Conservation (phyloP, 805 yeast genomes). For the Torulaspora microellipsoides region DNA sequence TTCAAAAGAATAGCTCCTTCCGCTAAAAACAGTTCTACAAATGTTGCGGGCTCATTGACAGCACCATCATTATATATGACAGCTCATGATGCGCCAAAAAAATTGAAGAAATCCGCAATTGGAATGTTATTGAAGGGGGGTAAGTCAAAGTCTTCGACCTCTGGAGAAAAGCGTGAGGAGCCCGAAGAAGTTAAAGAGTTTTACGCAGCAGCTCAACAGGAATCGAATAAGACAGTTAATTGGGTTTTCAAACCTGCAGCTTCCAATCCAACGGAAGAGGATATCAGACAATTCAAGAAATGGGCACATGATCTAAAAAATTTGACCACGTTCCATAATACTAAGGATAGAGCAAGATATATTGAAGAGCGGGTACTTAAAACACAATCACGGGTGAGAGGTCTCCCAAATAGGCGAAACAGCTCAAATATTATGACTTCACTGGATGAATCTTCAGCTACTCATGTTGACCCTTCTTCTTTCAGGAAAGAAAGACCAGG, state of each 20-base stretch:
- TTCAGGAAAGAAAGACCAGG: conserved; percentile 11
- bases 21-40: conserved; percentile 28
- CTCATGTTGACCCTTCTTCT: conserved; percentile 4
- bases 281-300: conserved; percentile 40
- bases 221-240: conserved; percentile 17
- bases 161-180: conserved; percentile 5
- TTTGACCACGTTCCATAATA: conserved; percentile 44
- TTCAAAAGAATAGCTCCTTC: conserved; percentile 21
- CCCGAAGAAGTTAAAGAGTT: conserved; percentile 10
- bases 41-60: conserved; percentile 1
- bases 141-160: conserved; percentile 5
- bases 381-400: conserved; percentile 15
- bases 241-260: conserved; percentile 29
- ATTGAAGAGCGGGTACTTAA: conserved; percentile 37
- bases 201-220: conserved; percentile 13
- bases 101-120: conserved; percentile 18
- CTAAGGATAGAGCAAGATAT: conserved; percentile 47
- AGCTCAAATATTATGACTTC: conserved; percentile 3
- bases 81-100: conserved; percentile 17
- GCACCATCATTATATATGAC: conserved; percentile 4
- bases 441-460: conserved; percentile 2
- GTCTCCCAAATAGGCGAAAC: conserved; percentile 2
- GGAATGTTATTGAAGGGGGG: conserved; percentile 22
- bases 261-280: conserved; percentile 41
- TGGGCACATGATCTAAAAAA: conserved; percentile 57